These are phyloP conservation scores for Aspergillus flavus DNA, from an alignment of 2,329 filamentous ascomycete genomes.

Conservation along the genomic window DNA sequence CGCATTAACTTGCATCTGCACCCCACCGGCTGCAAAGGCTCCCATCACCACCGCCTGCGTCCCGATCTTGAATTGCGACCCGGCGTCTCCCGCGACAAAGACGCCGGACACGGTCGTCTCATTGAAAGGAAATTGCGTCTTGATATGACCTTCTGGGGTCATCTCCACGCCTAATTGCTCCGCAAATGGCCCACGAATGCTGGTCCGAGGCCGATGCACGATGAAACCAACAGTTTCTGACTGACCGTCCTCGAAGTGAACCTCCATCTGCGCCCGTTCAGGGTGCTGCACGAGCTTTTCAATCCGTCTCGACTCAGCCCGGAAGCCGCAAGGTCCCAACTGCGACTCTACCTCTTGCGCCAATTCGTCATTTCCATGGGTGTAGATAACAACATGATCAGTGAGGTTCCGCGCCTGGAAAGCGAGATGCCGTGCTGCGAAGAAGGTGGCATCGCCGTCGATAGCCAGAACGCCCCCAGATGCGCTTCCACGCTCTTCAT, in stretches of 20 bases:
- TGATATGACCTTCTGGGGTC: slow-evolving; percentile 5
- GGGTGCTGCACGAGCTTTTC: too few species aligned
- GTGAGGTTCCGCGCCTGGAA: background rate
- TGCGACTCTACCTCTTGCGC: background rate
- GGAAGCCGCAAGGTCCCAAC: too few species aligned
- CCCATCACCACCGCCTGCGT: too few species aligned
- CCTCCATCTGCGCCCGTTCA: too few species aligned
- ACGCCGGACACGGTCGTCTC: slow-evolving; percentile 12
- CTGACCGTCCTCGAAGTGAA: too few species aligned
- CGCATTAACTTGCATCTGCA: too few species aligned
- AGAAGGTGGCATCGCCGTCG: background rate
- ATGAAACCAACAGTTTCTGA: too few species aligned
- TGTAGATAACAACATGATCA: background rate
- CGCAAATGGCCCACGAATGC: slow-evolving; percentile 5
- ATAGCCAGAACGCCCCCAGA: background rate
- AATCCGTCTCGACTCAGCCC: too few species aligned
- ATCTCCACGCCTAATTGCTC: slow-evolving; percentile 5
- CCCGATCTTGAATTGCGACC: too few species aligned
- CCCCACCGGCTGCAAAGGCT: too few species aligned
- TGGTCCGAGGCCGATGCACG: background rate
- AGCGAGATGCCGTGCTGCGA: background rate
- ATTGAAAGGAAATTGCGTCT: slow-evolving; percentile 5
- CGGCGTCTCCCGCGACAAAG: slow-evolving; percentile 14
- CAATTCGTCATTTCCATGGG: background rate
- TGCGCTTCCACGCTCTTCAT: background rate